Conservation (phyloP, 2,329 filamentous ascomycete genomes). For the Lomentospora prolificans region DNA sequence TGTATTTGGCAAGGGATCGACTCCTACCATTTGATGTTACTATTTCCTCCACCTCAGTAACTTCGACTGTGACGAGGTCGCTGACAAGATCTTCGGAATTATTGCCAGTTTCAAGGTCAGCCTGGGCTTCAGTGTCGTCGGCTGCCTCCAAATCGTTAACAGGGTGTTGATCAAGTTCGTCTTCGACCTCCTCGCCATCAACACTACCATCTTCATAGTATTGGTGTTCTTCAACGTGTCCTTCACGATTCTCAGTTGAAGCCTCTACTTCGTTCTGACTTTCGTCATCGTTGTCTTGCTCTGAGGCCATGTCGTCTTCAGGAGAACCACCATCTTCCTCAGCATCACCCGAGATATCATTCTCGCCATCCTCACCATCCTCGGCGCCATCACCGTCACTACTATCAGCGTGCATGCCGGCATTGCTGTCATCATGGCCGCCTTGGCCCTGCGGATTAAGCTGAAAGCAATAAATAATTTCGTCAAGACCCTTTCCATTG, state of each 20-base stretch:
- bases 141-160: constrained; percentile 17
- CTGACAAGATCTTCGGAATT: constrained; percentile 9
- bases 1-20: background rate
- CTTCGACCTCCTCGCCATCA: constrained; percentile 12
- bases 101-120: constrained; percentile 11
- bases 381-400: constrained; percentile 15
- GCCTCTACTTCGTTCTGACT: constrained; percentile 9
- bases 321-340: constrained; percentile 10
- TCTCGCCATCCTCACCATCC: constrained; percentile 11
- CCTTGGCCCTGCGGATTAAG: constrained; percentile 14
- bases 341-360: constrained; percentile 12
- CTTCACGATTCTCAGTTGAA: background rate
- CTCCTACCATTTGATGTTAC: constrained; percentile 7
- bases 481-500: constrained; percentile 29
- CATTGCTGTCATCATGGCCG: constrained; percentile 13
- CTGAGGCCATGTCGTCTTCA: constrained; percentile 11
- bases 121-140: constrained; percentile 9
- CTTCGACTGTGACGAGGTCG: constrained; percentile 3
- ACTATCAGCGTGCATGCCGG: constrained; percentile 18
- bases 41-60: background rate
- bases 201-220: constrained; percentile 11
- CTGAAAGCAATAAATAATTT: constrained; percentile 29
- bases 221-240: constrained; percentile 8
- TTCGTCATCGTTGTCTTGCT: constrained; percentile 11
- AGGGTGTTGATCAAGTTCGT: constrained; percentile 13